Conservation (phyloP, 2,329 filamentous ascomycete species). For the Cadophora gregata region DNA sequence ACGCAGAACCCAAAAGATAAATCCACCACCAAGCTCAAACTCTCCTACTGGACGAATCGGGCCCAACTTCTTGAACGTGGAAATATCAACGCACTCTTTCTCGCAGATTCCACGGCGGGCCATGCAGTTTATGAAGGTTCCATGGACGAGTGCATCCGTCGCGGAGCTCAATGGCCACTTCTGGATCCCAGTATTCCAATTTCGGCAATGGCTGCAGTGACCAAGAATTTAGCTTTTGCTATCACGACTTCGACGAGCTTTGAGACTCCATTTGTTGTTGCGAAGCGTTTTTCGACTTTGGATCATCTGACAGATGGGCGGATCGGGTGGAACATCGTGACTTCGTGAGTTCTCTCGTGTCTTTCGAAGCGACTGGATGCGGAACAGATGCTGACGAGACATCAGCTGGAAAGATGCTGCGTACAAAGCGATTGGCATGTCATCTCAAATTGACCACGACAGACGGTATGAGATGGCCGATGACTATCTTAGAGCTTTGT, state of each 20-base stretch:
- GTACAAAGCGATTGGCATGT: background rate
- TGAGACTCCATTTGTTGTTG: conserved; percentile 4
- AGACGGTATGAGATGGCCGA: conserved; percentile 15
- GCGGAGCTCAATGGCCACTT: conserved; percentile 11
- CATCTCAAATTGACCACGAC: conserved; percentile 12
- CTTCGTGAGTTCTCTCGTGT: background rate
- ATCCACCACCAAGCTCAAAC: conserved; percentile 12
- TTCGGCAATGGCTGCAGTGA: conserved; percentile 13
- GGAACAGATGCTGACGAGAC: background rate
- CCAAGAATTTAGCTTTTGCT: conserved; percentile 7
- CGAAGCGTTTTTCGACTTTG: background rate
- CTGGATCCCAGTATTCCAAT: conserved; percentile 5
- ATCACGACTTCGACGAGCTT: conserved; percentile 9
- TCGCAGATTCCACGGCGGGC: conserved; percentile 1
- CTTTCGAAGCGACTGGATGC: too few species aligned
- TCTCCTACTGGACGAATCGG: conserved; percentile 14
- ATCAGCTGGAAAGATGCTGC: background rate
- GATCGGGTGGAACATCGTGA: background rate
- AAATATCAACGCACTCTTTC: conserved; percentile 18
- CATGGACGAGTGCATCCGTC: conserved; percentile 13
- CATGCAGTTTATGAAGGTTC: conserved; percentile 14
- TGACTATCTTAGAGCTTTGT: conserved; percentile 8
- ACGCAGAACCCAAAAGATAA: conserved; percentile 14
- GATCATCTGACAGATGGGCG: background rate
- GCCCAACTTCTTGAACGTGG: conserved; percentile 15